These are phyloP conservation scores for Oropetium thomaeum DNA, from an alignment of 176 grass and related monocot genomes.

Conservation along the genomic window DNA sequence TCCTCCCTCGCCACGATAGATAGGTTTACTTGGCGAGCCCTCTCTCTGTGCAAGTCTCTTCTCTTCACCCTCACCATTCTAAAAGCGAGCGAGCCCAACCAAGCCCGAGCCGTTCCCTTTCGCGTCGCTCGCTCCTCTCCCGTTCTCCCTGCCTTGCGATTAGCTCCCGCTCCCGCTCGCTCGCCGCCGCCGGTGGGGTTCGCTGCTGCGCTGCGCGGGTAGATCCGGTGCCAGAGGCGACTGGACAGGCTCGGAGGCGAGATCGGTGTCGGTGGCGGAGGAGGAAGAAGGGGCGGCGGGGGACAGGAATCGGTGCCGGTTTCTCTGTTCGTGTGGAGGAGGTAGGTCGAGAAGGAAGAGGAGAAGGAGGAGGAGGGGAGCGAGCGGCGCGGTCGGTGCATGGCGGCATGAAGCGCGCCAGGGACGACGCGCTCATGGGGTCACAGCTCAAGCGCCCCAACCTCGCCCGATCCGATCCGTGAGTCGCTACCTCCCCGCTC, in stretches of 20 bases:
- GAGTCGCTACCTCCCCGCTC: conserved; percentile 37
- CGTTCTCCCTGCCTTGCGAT: conserved; percentile 4
- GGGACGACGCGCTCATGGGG: conserved; percentile 74
- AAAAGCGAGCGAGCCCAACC: neutral
- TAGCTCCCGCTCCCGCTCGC: neutral
- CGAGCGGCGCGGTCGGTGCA: conserved; percentile 18
- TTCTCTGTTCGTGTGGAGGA: neutral
- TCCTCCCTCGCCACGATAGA: neutral
- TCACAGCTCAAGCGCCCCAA: conserved; percentile 75
- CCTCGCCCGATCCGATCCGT: conserved; percentile 91
- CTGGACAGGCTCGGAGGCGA: neutral
- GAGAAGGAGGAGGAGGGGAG: neutral
- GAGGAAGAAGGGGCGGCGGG: neutral
- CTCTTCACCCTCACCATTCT: neutral
- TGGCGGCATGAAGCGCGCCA: conserved; percentile 55
- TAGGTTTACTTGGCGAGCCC: conserved; percentile 16
- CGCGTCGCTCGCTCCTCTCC: neutral
- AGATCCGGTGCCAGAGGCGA: conserved; percentile 34
- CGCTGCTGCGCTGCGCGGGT: neutral
- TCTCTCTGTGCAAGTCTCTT: neutral
- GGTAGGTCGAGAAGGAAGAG: neutral
- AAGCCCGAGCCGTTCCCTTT: conserved; percentile 18
- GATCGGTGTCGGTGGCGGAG: conserved; percentile 33
- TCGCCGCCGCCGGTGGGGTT: neutral
- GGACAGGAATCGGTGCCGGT: neutral